Evolutionary conservation across 768 basidiomycete genomes (phyloP).

Genomic region (Neoboletus magnificus): DNA sequence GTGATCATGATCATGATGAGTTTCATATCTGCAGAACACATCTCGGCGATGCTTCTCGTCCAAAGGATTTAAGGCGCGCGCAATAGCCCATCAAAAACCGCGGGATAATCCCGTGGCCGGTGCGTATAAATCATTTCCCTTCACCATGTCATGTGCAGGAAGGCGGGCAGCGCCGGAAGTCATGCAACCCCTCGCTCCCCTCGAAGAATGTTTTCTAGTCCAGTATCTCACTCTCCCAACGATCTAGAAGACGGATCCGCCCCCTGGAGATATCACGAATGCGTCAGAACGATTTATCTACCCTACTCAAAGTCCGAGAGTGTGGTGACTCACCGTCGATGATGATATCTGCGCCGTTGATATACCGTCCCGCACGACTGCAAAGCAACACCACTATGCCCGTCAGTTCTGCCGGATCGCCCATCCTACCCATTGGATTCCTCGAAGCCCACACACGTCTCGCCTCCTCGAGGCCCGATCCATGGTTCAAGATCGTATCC

Average conservation of each 20-base stretch:
- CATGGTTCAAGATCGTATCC: constrained; percentile 41
- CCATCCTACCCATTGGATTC: constrained; percentile 45
- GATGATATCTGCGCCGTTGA: constrained; percentile 41
- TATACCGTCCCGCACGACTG: constrained; percentile 41
- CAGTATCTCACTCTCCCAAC: not conserved
- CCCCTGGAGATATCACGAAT: constrained; percentile 11
- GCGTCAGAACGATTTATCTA: not conserved
- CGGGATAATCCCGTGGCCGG: not conserved
- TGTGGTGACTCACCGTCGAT: constrained; percentile 37
- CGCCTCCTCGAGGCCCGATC: constrained; percentile 31
- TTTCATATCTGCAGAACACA: not conserved
- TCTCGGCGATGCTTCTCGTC: not conserved
- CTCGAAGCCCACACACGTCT: constrained; percentile 36
- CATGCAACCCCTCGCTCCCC: not conserved
- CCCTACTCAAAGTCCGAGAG: not conserved
- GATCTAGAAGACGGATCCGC: constrained; percentile 21
- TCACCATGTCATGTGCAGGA: not conserved
- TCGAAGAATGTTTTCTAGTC: not conserved
- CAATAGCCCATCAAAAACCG: not conserved
- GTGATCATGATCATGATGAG: not conserved
- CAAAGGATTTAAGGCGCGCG: not conserved
- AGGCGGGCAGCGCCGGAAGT: not conserved
- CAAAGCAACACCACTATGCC: constrained; percentile 40
- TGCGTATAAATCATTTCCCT: not conserved
- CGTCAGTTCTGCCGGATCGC: constrained; percentile 38